These are phyloP conservation scores for Ophiocordyceps camponoti-floridani DNA, from an alignment of 2,329 filamentous ascomycete species.

Conservation along the genomic window DNA sequence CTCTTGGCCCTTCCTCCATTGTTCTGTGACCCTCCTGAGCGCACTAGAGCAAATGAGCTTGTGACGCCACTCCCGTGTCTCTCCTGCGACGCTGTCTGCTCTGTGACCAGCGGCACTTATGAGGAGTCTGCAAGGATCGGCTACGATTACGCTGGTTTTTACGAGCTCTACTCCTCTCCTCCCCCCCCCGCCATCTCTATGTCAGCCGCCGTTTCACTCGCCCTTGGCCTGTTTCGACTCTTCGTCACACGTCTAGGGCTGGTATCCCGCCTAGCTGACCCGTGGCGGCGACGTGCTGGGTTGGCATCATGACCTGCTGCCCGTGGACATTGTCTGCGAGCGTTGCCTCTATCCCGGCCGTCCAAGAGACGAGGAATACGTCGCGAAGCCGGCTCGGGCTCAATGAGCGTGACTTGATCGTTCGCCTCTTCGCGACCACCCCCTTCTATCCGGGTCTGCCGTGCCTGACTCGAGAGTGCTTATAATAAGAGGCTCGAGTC, in stretches of 20 bases:
- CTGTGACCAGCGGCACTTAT: neutral
- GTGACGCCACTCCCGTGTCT: no score
- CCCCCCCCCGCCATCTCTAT: neutral
- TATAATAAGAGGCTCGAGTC: neutral
- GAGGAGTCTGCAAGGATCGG: neutral
- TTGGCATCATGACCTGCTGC: neutral
- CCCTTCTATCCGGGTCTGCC: neutral
- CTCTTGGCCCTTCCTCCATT: no score
- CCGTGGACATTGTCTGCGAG: neutral
- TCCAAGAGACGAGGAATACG: neutral
- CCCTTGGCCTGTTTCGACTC: neutral
- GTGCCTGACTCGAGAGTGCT: neutral
- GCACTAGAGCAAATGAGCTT: no score
- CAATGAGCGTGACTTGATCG: neutral
- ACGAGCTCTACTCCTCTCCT: no score
- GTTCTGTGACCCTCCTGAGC: no score
- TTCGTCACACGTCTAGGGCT: neutral
- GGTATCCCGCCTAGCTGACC: neutral
- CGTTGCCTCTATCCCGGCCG: neutral
- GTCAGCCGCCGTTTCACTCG: neutral
- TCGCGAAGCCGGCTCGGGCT: neutral
- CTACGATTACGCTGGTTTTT: neutral
- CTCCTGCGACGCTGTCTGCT: neutral
- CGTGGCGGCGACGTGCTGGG: neutral
- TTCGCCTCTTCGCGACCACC: neutral